A percentile compares a stretch with the other conserved stretches of the same genome.
Evolutionary conservation across 768 basidiomycete species (phyloP).

Genomic region (Fistulinella prunicolor): DNA sequence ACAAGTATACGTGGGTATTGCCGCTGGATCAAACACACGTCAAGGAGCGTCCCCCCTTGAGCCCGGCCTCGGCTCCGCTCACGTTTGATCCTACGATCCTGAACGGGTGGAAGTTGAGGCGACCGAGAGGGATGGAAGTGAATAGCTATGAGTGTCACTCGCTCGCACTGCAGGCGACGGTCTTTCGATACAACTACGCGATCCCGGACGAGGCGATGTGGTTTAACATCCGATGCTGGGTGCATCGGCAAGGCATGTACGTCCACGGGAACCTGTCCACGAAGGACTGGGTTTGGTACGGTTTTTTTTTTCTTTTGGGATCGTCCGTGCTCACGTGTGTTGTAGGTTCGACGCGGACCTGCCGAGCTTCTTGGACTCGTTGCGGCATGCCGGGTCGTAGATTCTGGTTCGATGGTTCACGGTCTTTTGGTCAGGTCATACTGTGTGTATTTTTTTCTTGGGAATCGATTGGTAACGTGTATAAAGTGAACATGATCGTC

Average conservation of each 20-base stretch:
- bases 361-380: constrained; percentile 12
- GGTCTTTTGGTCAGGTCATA: too few species aligned
- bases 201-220: constrained; percentile 14
- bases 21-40: constrained; percentile 24
- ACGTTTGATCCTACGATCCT: constrained; percentile 13
- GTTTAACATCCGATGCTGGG: constrained; percentile 6
- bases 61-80: constrained; percentile 15
- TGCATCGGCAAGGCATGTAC: constrained; percentile 1
- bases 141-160: not conserved
- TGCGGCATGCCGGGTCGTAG: too few species aligned
- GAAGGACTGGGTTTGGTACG: constrained; percentile 23
- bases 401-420: too few species aligned
- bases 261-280: not conserved
- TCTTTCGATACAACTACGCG: constrained; percentile 28
- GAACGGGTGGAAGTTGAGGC: constrained; percentile 18
- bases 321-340: too few species aligned
- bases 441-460: too few species aligned
- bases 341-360: constrained; percentile 25
- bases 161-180: constrained; percentile 11
- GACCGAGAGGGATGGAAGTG: fast-evolving
- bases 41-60: constrained; percentile 8
- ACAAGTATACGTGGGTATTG: constrained; percentile 30
- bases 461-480: too few species aligned
- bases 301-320: too few species aligned
- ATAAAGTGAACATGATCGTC: too few species aligned